Evolutionary conservation across 106 monocot genomes (phyloP), one percentile per base, ranked within the genome.

Genomic region (Ottelia alismoides): DNA sequence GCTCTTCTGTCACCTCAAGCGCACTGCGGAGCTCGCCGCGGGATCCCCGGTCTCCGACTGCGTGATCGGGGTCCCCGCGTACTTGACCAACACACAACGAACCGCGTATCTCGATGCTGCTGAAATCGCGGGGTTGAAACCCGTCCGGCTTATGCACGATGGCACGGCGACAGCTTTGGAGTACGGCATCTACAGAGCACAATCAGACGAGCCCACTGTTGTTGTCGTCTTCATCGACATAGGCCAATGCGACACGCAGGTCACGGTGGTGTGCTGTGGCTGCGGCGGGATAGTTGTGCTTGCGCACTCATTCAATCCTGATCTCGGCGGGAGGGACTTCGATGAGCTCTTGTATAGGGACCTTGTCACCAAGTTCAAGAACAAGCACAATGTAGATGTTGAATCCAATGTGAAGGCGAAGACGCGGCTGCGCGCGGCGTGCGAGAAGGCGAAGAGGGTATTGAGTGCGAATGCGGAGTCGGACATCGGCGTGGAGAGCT

Each of bases 371-470:
- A 53, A 87, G 40, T 87, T 92, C 57, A 87, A 67, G 68, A 71
- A 66, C 2, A 47, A 77, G 68, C 83, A 92, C 59, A 31, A 59
- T 5, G 83, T 86, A 25, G 92, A 92, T 58, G 86, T 92, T 18
- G 2, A 26, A 20, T 73, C 73, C 24, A 86, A 83, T 59, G 27
- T 45, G 18, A 64, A 76, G 31, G 92, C 86, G 21, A 51, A 76
- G 31, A 67, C 72, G 27, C 52, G 86, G 58, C 47, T 92, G 61
- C 72, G 70, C 55, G 28, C 61, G 25, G 68, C 86, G 0, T 92
- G 92, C 21, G 86, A 92, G 82, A 92, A 92, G 68, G 60, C 83
- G 55, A 92, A 92, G 79, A 92, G 77, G 72, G 79, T 92, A 6
- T 55, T 92, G 18, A 92, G 86, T 51, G 86, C 92, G 0, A 86